phyloP scores from a whole-genome alignment of 75 land plant genomes.

The Larix kaempferi region DNA sequence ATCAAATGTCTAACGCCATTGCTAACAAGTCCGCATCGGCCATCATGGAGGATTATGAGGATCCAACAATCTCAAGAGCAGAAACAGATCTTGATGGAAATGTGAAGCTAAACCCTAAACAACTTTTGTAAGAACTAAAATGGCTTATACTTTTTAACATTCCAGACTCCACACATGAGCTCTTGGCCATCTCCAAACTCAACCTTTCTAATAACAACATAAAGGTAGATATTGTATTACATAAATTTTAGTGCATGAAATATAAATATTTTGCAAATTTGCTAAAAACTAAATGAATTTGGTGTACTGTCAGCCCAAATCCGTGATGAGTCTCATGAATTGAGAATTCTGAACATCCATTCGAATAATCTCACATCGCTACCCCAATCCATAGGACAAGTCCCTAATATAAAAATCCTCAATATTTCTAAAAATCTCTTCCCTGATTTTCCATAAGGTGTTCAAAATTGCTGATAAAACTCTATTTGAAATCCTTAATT shows the following conservation, averaged over 20 bases:
- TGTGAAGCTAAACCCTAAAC: neutral
- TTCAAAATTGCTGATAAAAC: conserved; percentile 67
- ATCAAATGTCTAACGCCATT: neutral
- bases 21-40: neutral
- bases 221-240: conserved; percentile 27
- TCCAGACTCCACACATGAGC: conserved; percentile 24
- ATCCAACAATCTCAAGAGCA: neutral
- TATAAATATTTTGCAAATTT: too few species aligned
- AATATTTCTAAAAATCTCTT: conserved; percentile 70
- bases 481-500: neutral
- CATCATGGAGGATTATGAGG: too few species aligned
- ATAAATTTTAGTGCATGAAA: neutral
- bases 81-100: neutral
- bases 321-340: conserved; percentile 47
- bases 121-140: conserved; percentile 26
- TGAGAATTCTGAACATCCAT: conserved; percentile 51
- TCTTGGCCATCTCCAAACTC: conserved; percentile 34
- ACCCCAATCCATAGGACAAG: conserved; percentile 67
- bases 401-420: conserved; percentile 51
- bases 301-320: too few species aligned
- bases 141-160: conserved; percentile 30
- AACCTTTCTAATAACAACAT: conserved; percentile 61
- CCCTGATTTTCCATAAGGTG: conserved; percentile 53
- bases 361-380: conserved; percentile 58
- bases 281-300: too few species aligned